These are phyloP conservation scores for Vitis hybrid DNA, from an alignment of 177 flowering plant genomes.

Conservation along the genomic window DNA sequence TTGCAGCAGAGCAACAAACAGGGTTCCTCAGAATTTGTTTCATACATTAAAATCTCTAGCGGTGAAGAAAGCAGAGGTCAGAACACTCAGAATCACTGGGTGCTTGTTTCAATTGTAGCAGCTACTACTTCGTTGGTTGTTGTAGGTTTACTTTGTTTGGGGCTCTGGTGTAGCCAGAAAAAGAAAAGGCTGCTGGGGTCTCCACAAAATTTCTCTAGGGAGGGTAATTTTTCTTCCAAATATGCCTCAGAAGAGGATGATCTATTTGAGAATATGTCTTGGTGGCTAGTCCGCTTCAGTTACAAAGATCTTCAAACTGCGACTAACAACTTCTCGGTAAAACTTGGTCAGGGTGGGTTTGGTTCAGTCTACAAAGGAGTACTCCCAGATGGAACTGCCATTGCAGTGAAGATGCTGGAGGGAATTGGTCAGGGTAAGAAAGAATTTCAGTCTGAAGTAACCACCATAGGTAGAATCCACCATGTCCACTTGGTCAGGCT, in stretches of 20 bases:
- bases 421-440: conserved; percentile 15
- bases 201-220: too few relatives aligned
- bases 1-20: conserved; percentile 21
- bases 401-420: conserved; percentile 17
- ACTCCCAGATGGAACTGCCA: conserved; percentile 4
- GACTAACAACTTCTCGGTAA: conserved; percentile 12
- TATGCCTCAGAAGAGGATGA: neutral
- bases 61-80: neutral
- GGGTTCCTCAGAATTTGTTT: conserved; percentile 15
- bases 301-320: conserved; percentile 10
- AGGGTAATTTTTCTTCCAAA: too few relatives aligned
- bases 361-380: conserved; percentile 15
- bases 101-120: too few relatives aligned
- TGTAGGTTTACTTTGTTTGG: too few relatives aligned
- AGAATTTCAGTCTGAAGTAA: conserved; percentile 14
- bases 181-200: too few relatives aligned
- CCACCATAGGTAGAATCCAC: conserved; percentile 13
- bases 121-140: too few relatives aligned
- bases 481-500: conserved; percentile 13
- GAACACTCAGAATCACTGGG: too few relatives aligned
- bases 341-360: conserved; percentile 12
- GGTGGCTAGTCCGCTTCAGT: neutral
- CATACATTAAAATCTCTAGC: conserved; percentile 30
- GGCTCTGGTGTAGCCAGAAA: too few relatives aligned
- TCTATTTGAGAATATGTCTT: neutral